A percentile compares a stretch with the other conserved stretches of the same genome.
phyloP scores from a whole-genome alignment of 2,329 filamentous ascomycete genomes.

The Boeremia lycopersici region DNA sequence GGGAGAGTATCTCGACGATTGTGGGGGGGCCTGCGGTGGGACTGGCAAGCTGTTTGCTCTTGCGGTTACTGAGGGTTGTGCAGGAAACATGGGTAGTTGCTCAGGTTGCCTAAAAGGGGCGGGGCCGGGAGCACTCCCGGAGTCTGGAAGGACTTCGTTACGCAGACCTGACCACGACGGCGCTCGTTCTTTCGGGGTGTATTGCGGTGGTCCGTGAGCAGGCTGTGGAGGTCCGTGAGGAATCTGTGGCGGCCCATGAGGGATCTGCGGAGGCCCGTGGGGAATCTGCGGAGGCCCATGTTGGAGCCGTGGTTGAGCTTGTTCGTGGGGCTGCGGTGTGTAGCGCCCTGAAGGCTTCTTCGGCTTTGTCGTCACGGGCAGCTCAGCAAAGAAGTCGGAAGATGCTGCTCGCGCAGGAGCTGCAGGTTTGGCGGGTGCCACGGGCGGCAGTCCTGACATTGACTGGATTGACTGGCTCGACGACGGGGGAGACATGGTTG shows the following conservation, averaged over 20 bases:
- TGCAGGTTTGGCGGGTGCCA: conserved; percentile 32
- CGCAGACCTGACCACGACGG: conserved; percentile 44
- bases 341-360: conserved; percentile 47
- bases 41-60: conserved; percentile 41
- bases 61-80: conserved; percentile 37
- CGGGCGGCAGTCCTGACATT: conserved; percentile 37
- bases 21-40: conserved; percentile 35
- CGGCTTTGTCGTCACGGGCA: conserved; percentile 53
- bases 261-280: conserved; percentile 29
- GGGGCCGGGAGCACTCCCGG: conserved; percentile 22
- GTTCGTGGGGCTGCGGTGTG: conserved; percentile 42
- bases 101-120: conserved; percentile 51
- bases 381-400: conserved; percentile 56
- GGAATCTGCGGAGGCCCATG: conserved; percentile 33
- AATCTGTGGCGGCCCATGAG: conserved; percentile 34
- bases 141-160: conserved; percentile 43
- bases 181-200: conserved; percentile 43
- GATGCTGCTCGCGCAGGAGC: conserved; percentile 36
- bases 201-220: conserved; percentile 30
- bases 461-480: conserved; percentile 47
- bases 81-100: conserved; percentile 46
- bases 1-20: conserved; percentile 44
- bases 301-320: conserved; percentile 32
- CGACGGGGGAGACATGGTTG: conserved; percentile 49
- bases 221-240: conserved; percentile 30